phyloP scores from a whole-genome alignment of 148 eudicot species.

The Camellia granthamiana region DNA sequence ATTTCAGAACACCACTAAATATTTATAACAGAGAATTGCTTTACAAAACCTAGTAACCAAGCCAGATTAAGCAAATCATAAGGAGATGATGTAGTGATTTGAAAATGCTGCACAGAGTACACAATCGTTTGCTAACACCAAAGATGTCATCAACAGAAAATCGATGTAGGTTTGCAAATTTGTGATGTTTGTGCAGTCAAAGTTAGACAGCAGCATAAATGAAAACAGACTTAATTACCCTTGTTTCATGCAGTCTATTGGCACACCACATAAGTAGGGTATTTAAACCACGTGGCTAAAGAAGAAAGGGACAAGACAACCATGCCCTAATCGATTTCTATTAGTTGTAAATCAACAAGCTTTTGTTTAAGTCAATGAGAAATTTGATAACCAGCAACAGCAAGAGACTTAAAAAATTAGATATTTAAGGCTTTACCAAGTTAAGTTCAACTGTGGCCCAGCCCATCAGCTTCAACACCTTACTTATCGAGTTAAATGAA shows the following conservation, averaged over 20 bases:
- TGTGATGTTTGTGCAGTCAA: not conserved
- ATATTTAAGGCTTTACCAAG: not conserved
- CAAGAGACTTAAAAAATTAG: not conserved
- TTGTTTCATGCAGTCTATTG: no score
- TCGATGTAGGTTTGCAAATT: not conserved
- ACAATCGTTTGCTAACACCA: not conserved
- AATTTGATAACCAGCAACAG: not conserved
- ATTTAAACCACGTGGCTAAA: not conserved
- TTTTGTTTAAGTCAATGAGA: not conserved
- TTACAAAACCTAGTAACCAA: not conserved
- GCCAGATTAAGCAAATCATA: not conserved
- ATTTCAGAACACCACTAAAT: not conserved
- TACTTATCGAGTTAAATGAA: not conserved
- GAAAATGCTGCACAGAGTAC: not conserved
- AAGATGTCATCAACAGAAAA: not conserved
- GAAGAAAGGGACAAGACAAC: not conserved
- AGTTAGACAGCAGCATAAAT: slow-evolving; percentile 5
- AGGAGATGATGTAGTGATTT: not conserved
- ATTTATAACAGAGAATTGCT: not conserved
- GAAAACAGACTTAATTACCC: not conserved
- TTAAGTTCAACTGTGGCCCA: not conserved
- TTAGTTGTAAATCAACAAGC: not conserved
- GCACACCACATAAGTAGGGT: not conserved
- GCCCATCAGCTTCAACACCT: not conserved
- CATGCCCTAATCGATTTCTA: not conserved